Base-by-base conservation (phyloP, 345 rosid genomes). In the Melastoma malabathricum region DNA sequence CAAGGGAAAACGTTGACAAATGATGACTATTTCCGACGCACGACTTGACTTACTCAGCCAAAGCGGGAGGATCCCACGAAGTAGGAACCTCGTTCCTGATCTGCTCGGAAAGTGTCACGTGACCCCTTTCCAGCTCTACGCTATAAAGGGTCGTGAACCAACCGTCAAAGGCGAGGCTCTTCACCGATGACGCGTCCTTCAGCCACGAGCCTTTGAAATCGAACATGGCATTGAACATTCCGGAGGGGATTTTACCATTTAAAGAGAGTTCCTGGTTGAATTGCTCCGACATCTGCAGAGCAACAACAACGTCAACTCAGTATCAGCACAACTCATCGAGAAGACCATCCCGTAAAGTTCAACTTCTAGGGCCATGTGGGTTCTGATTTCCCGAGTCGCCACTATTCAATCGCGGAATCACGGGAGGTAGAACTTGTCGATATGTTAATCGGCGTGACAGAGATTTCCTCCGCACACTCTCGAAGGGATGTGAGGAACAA, bases 281-380 rank as follows among this genome's bases (percentile, higher is more conserved):
- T 66, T 82, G 82, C 87, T 84, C 96, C 27, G 98, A 87, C 98
- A 92, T 92, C 96, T 92, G 68, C 56, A 55, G 55, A n/a, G n/a
- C n/a, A n/a, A n/a, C n/a, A n/a, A n/a, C n/a, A n/a, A n/a, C n/a
- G n/a, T n/a, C n/a, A n/a, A n/a, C n/a, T n/a, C n/a, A n/a, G n/a
- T n/a, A n/a, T n/a, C n/a, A n/a, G n/a, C n/a, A n/a, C n/a, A n/a
- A n/a, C n/a, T n/a, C n/a, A n/a, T n/a, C n/a, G n/a, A n/a, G n/a
- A n/a, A n/a, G n/a, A n/a, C n/a, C n/a, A n/a, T n/a, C n/a, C n/a
- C n/a, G n/a, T n/a, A n/a, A n/a, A n/a, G n/a, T n/a, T n/a, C n/a
- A n/a, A n/a, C n/a, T n/a, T n/a, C n/a, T n/a, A n/a, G n/a, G n/a
- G n/a, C n/a, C n/a, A n/a, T n/a, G n/a, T n/a, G n/a, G n/a, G n/a